Evolutionary conservation across 129 eudicot species (phyloP), one percentile per base, ranked within the genome.

Genomic region (Flaveria ramosissima): DNA sequence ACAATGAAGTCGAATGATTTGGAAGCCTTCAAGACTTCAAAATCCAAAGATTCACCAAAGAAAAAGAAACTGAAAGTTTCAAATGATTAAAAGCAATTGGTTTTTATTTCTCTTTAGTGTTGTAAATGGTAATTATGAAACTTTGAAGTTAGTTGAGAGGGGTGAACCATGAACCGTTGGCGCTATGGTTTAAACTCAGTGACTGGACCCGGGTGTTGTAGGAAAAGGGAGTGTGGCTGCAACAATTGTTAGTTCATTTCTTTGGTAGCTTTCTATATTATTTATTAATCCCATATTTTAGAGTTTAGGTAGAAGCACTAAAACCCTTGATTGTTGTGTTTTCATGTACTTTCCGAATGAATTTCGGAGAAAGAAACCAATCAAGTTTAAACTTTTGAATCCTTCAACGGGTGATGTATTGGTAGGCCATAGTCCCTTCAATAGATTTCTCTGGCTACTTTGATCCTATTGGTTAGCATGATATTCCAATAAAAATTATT

Each of bases 21-120:
- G 57, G 84, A 85, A 56, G 72, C 63, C 56, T 66, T 71, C 41
- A 84, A 75, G 32, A 75, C 21, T 39, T 72, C 83, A 61, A 84
- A 50, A 80, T 75, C 83, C 51, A 76, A 81, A 69, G 84, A 81
- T 66, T 85, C 86, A 71, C 5, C 77, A 17, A 89, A 80, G 73
- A 92, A 81, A 83, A 80, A 84, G 70, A 87, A 85, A 62, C 66
- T 67, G 45, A 87, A 77, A 72, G 89, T 85, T 15, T 72, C 86
- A 1, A 81, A 69, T 47, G 83, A 66, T 75, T 68, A 56, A 53
- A 19, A 20, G 66, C 47, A 46, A 57, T 4, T 69, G 42, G 14
- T 15, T 61, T 13, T 61, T 61, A 51, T 27, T 47, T 50, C 17
- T 65, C 10, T 48, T 67, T 46, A 2, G 80, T 30, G 20, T 41